A percentile compares a stretch with the other conserved stretches of the same genome.
These are phyloP conservation scores for Xylaria acuta DNA, from an alignment of 495 filamentous ascomycete genomes.

Conservation along the genomic window DNA sequence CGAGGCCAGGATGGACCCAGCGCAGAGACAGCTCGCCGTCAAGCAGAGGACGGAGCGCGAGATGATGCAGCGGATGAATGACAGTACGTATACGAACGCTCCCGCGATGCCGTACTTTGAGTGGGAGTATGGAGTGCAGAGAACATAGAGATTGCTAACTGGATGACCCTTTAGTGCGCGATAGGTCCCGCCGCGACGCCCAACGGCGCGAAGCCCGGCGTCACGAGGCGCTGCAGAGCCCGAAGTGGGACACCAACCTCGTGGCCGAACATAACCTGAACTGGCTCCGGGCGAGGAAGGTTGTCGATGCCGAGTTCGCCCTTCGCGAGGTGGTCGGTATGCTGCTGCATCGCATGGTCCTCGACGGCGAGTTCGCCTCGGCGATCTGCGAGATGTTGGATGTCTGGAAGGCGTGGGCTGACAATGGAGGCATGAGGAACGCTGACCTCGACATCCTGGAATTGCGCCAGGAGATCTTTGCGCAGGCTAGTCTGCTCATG, in stretches of 20 bases:
- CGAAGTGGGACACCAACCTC: constrained; percentile 58
- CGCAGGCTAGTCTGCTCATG: constrained; percentile 59
- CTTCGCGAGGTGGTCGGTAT: constrained; percentile 54
- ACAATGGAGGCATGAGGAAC: constrained; percentile 63
- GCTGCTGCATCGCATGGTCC: constrained; percentile 61
- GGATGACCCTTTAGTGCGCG: constrained; percentile 39
- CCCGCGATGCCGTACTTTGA: neutral
- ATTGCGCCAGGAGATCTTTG: constrained; percentile 54
- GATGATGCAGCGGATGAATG: constrained; percentile 46
- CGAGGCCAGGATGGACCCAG: constrained; percentile 55
- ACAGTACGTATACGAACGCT: constrained; percentile 42
- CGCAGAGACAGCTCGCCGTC: constrained; percentile 51
- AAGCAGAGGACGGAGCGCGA: constrained; percentile 45
- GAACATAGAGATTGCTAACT: constrained; percentile 5
- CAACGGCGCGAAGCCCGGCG: constrained; percentile 53
- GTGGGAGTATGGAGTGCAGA: neutral
- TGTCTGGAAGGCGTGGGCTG: constrained; percentile 62
- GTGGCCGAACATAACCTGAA: constrained; percentile 57
- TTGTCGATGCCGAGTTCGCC: constrained; percentile 33
- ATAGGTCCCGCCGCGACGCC: constrained; percentile 39
- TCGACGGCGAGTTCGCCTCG: constrained; percentile 53
- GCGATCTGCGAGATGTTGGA: constrained; percentile 59
- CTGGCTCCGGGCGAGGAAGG: constrained; percentile 48
- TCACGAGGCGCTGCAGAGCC: constrained; percentile 63
- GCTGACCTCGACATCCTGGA: constrained; percentile 54